Percentiles rank a stretch among this genome's conserved stretches.
phyloP scores from a whole-genome alignment of 2,329 filamentous ascomycete species.

The Blastomyces emzantsi region DNA sequence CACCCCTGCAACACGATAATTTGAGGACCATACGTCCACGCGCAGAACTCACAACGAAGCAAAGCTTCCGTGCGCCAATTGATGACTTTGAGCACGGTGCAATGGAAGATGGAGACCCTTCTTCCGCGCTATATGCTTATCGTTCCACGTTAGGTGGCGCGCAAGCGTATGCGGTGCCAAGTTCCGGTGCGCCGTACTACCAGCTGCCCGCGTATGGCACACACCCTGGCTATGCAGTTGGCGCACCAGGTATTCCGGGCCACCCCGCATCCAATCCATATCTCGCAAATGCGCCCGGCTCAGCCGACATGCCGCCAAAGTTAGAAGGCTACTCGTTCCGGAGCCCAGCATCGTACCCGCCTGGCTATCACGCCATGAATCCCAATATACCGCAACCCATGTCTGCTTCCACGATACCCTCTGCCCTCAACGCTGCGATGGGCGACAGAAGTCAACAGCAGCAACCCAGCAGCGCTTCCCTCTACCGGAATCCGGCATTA shows the following conservation, averaged over 20 bases:
- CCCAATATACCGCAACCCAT: conserved; percentile 23
- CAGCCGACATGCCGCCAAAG: conserved; percentile 26
- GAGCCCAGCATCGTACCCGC: conserved; percentile 24
- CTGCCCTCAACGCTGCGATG: conserved; percentile 15
- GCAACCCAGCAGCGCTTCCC: conserved; percentile 24
- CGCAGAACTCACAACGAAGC: conserved; percentile 48
- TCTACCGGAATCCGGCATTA: conserved; percentile 35
- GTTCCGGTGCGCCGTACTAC: conserved; percentile 20
- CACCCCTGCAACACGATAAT: conserved; percentile 48
- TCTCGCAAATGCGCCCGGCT: conserved; percentile 26
- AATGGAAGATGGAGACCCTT: conserved; percentile 32
- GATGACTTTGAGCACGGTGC: conserved; percentile 47
- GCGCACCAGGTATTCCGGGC: conserved; percentile 23
- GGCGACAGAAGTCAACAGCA: conserved; percentile 32
- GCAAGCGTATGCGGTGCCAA: conserved; percentile 26
- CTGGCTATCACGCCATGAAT: conserved; percentile 26
- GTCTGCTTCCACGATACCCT: conserved; percentile 11
- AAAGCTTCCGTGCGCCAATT: conserved; percentile 59
- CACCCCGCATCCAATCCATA: conserved; percentile 32
- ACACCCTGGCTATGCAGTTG: conserved; percentile 31
- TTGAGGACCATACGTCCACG: conserved; percentile 48
- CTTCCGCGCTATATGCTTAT: conserved; percentile 35
- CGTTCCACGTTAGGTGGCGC: conserved; percentile 30
- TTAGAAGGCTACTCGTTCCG: conserved; percentile 33
- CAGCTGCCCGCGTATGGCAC: conserved; percentile 13